phyloP scores from a whole-genome alignment of 2,329 filamentous ascomycete genomes.

The Fusarium fujikuroi region DNA sequence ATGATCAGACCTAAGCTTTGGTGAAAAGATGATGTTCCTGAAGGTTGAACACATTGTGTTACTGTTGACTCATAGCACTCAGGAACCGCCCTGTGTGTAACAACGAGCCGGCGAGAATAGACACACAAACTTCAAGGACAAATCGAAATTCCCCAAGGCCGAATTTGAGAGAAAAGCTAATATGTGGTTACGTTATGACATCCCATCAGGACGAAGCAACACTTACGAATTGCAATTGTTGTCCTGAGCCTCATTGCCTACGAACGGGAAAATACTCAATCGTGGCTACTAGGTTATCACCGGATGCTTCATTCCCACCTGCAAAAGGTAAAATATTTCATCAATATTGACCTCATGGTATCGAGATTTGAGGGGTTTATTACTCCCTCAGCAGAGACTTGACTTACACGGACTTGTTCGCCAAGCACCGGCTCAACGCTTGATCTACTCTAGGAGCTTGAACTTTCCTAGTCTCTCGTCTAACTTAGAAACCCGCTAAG shows the following conservation, averaged over 20 bases:
- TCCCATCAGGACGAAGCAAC: background rate
- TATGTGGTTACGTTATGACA: background rate
- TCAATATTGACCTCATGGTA: constrained; percentile 7
- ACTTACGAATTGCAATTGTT: background rate
- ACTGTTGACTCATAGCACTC: background rate
- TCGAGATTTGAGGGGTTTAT: constrained; percentile 20
- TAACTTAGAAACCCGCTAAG: background rate
- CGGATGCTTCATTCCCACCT: background rate
- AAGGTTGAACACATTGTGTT: background rate
- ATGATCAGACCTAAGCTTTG: background rate
- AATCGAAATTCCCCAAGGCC: background rate
- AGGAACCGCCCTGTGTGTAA: background rate
- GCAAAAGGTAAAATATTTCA: background rate
- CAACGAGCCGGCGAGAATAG: background rate
- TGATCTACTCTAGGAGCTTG: background rate
- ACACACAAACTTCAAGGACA: background rate
- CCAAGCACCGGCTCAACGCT: constrained; percentile 12
- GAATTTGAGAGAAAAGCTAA: background rate
- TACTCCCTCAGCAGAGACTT: background rate
- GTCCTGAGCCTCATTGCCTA: background rate
- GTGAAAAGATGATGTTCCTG: background rate
- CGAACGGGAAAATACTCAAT: background rate
- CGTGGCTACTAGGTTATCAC: background rate
- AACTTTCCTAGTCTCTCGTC: background rate
- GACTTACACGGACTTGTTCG: constrained; percentile 11